Conservation (phyloP, 805 yeast genomes). For the Trichomonascus vanleenenianus region DNA sequence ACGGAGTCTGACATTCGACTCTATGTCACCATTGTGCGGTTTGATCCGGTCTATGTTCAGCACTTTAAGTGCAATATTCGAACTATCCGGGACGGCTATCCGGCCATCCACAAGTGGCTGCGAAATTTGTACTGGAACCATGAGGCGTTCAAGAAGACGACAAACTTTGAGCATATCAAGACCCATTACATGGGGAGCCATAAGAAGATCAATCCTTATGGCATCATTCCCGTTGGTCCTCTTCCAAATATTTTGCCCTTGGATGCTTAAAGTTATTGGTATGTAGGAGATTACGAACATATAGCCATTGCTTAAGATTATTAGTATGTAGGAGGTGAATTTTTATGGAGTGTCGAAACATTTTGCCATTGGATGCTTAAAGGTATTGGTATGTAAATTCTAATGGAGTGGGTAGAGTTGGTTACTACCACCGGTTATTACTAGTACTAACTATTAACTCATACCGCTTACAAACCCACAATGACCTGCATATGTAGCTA, state of each 20-base stretch:
- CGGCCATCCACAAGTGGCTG: slow-evolving; percentile 72
- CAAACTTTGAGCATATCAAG: slow-evolving; percentile 86
- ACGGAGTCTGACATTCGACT: slow-evolving; percentile 91
- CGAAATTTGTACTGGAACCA: slow-evolving; percentile 74
- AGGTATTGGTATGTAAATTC: too few species aligned
- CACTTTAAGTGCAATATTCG: slow-evolving; percentile 90
- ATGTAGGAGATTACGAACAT: too few species aligned
- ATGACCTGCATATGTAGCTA: too few species aligned
- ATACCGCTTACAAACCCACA: too few species aligned
- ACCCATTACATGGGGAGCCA: slow-evolving; percentile 87
- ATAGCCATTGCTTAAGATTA: too few species aligned
- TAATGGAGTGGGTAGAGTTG: too few species aligned
- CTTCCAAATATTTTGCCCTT: slow-evolving; percentile 60
- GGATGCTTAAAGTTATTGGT: too few species aligned
- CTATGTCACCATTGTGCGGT: slow-evolving; percentile 80
- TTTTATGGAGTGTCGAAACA: too few species aligned
- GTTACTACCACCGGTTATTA: too few species aligned
- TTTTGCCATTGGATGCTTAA: too few species aligned
- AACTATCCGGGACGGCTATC: slow-evolving; percentile 72
- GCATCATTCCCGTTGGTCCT: slow-evolving; percentile 87
- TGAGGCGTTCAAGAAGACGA: slow-evolving; percentile 67
- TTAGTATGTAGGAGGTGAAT: too few species aligned
- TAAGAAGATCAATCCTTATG: slow-evolving; percentile 50
- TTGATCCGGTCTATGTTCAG: slow-evolving; percentile 89
- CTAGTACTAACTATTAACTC: too few species aligned